phyloP scores from a whole-genome alignment of 2,329 filamentous ascomycete species.

The Emericellopsis cladophorae region DNA sequence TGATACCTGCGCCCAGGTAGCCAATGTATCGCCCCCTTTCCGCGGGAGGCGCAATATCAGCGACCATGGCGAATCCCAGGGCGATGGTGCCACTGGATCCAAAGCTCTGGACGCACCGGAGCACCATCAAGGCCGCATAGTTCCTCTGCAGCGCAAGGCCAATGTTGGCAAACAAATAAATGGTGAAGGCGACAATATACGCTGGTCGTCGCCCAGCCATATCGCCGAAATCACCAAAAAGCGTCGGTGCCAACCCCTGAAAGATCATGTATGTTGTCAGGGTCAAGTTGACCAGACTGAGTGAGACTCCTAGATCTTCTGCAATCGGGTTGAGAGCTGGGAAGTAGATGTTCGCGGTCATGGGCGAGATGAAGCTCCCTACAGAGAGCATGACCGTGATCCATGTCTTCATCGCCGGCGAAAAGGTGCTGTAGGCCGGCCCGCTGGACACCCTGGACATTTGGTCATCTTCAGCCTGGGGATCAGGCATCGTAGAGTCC shows the following conservation, averaged over 20 bases:
- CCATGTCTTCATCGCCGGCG: constrained; percentile 30
- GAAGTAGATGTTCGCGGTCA: constrained; percentile 47
- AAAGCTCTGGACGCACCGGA: constrained; percentile 49
- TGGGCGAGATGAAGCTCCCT: constrained; percentile 41
- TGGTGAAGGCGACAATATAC: constrained; percentile 42
- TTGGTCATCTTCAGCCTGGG: neutral
- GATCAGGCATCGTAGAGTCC: neutral
- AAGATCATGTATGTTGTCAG: constrained; percentile 52
- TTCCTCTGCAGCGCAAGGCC: constrained; percentile 44
- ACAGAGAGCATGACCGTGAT: constrained; percentile 39
- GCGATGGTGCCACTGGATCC: constrained; percentile 61
- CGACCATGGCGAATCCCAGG: constrained; percentile 57
- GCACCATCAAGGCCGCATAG: constrained; percentile 43
- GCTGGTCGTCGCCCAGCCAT: constrained; percentile 47
- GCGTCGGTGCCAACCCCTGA: constrained; percentile 46
- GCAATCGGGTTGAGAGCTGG: constrained; percentile 27
- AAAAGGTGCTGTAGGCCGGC: constrained; percentile 21
- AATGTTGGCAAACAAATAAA: constrained; percentile 47
- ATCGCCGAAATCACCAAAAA: constrained; percentile 52
- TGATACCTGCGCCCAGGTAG: constrained; percentile 45
- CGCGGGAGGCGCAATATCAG: constrained; percentile 55
- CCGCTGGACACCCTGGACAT: constrained; percentile 5
- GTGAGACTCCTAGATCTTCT: constrained; percentile 22
- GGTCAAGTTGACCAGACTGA: constrained; percentile 31
- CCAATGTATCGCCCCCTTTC: constrained; percentile 66